A percentile compares a stretch with the other conserved stretches of the same genome.
Evolutionary conservation across 1,284 basidiomycete species (phyloP).

Genomic region (Apiotrichum mycotoxinovorans): DNA sequence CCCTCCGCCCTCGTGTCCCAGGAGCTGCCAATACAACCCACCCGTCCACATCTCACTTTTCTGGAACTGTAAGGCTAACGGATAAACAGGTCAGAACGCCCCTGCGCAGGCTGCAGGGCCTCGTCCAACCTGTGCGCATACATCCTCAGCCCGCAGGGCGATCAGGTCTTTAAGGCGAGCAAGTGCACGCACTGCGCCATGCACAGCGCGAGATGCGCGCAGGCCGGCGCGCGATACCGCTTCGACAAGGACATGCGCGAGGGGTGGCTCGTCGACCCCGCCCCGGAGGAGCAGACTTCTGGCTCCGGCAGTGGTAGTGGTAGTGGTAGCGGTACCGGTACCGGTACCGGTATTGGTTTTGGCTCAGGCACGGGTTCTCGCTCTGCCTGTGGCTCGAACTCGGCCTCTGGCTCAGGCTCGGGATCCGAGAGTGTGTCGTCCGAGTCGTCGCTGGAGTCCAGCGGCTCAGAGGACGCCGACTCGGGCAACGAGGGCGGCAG

Average conservation of each 20-base stretch:
- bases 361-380: too few relatives aligned
- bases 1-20: too few relatives aligned
- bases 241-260: conserved; percentile 4
- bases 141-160: background rate
- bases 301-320: too few relatives aligned
- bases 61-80: background rate
- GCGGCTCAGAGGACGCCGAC: background rate
- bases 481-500: background rate
- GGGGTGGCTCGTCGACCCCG: conserved; percentile 1
- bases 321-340: too few relatives aligned
- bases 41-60: background rate
- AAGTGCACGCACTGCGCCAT: conserved; percentile 1
- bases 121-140: background rate
- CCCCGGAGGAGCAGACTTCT: background rate
- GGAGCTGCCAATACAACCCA: too few relatives aligned
- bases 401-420: too few relatives aligned
- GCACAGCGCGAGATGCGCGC: background rate
- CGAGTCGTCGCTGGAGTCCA: background rate
- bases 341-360: too few relatives aligned
- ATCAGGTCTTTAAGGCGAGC: background rate
- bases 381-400: too few relatives aligned
- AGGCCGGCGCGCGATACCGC: conserved; percentile 4
- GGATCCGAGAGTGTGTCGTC: too few relatives aligned
- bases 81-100: background rate
- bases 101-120: background rate